A percentile compares a stretch with the other conserved stretches of the same genome.
These are phyloP conservation scores for Alternaria longipes DNA, from an alignment of 2,329 filamentous ascomycete species.

Conservation along the genomic window DNA sequence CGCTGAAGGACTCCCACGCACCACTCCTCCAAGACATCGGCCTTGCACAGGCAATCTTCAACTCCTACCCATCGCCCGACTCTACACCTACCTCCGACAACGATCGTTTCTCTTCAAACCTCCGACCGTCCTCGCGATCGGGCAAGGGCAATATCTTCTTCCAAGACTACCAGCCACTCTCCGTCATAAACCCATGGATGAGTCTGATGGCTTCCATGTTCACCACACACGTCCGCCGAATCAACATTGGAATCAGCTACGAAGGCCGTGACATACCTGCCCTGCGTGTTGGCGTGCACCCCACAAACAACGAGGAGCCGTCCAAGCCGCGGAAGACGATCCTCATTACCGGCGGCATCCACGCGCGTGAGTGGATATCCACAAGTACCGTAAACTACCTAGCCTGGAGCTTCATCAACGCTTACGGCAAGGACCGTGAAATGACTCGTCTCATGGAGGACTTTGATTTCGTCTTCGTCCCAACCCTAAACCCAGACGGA, in stretches of 20 bases:
- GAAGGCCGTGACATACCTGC: conserved; percentile 88
- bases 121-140: conserved; percentile 43
- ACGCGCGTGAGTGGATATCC: conserved; percentile 96
- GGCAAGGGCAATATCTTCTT: conserved; percentile 78
- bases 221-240: conserved; percentile 76
- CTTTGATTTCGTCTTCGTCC: conserved; percentile 89
- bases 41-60: conserved; percentile 77
- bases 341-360: conserved; percentile 83
- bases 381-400: conserved; percentile 90
- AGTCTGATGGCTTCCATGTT: conserved; percentile 89
- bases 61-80: conserved; percentile 70
- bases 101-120: conserved; percentile 39
- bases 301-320: conserved; percentile 59
- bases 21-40: conserved; percentile 77
- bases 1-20: conserved; percentile 75
- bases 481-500: conserved; percentile 90
- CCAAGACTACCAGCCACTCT: conserved; percentile 86
- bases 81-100: conserved; percentile 40
- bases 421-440: conserved; percentile 74
- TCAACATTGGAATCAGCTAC: conserved; percentile 82
- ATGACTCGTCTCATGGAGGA: conserved; percentile 81
- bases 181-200: conserved; percentile 91
- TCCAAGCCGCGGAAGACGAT: conserved; percentile 73
- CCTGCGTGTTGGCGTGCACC: conserved; percentile 74
- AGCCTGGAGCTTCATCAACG: conserved; percentile 85